Percentiles rank a stretch among this genome's conserved stretches.
These are phyloP conservation scores for Fusarium cyanostomum DNA, from an alignment of 2,329 filamentous ascomycete genomes.

Conservation along the genomic window DNA sequence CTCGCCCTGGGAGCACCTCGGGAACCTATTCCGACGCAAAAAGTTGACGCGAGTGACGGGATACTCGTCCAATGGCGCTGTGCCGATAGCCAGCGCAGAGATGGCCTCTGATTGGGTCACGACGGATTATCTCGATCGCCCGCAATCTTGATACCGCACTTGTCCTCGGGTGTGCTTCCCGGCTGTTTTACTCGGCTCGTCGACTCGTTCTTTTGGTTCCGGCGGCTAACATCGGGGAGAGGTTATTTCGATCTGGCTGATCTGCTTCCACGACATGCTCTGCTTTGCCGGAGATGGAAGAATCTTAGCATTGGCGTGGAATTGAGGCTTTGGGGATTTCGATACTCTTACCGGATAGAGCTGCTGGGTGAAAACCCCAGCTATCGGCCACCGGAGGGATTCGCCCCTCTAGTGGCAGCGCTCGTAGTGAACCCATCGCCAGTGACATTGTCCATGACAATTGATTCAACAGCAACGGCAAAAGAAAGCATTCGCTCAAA, in stretches of 20 bases:
- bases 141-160: constrained; percentile 20
- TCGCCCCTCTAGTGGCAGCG: neutral
- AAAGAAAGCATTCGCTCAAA: neutral
- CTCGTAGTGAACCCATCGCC: neutral
- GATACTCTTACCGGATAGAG: constrained; percentile 23
- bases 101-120: constrained; percentile 16
- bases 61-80: constrained; percentile 16
- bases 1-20: constrained; percentile 2
- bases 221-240: constrained; percentile 45
- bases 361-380: constrained; percentile 26
- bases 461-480: neutral
- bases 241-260: constrained; percentile 33
- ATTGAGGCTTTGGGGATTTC: constrained; percentile 30
- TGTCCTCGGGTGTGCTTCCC: constrained; percentile 22
- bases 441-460: neutral
- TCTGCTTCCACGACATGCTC: constrained; percentile 24
- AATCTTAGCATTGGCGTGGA: constrained; percentile 3
- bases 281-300: constrained; percentile 25
- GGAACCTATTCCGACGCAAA: constrained; percentile 1
- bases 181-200: constrained; percentile 44
- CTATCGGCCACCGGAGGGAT: neutral
- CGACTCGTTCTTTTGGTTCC: constrained; percentile 47
- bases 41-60: constrained; percentile 25
- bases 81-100: constrained; percentile 14
- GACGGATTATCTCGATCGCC: constrained; percentile 33